Evolutionary conservation across 2,329 filamentous ascomycete genomes (phyloP).

Genomic region (Gnomoniopsis smithogilvyi): DNA sequence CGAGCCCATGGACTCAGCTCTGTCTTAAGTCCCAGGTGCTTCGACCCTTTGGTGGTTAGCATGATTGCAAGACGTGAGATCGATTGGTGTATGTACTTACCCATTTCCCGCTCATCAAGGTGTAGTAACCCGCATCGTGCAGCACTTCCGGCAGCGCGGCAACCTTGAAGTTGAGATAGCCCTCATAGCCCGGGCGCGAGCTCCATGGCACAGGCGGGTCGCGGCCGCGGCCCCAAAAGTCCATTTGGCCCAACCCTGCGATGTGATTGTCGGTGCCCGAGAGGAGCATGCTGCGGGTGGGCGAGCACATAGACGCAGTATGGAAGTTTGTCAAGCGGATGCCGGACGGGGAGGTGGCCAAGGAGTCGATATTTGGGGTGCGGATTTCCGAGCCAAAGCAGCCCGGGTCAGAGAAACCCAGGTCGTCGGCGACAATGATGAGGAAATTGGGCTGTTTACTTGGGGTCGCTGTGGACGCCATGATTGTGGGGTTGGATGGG

Average conservation of each 20-base stretch:
- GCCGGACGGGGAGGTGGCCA: constrained; percentile 32
- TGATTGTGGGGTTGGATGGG: too few relatives aligned
- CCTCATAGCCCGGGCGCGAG: constrained; percentile 28
- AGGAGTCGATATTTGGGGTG: constrained; percentile 29
- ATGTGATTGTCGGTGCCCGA: constrained; percentile 62
- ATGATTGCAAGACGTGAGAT: too few relatives aligned
- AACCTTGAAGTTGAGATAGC: constrained; percentile 29
- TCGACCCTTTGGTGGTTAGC: too few relatives aligned
- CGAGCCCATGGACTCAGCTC: constrained; percentile 53
- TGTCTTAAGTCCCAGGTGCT: constrained; percentile 45
- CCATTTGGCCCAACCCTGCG: constrained; percentile 51
- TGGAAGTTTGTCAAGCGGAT: constrained; percentile 64
- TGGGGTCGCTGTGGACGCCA: too few relatives aligned
- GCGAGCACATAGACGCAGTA: constrained; percentile 62
- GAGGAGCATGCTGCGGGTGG: constrained; percentile 64
- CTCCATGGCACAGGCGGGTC: constrained; percentile 17
- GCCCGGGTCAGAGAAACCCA: constrained; percentile 30
- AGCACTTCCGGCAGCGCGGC: constrained; percentile 28
- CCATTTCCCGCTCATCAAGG: constrained; percentile 30
- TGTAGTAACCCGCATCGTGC: constrained; percentile 28
- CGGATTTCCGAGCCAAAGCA: constrained; percentile 31
- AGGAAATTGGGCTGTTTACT: constrained; percentile 29
- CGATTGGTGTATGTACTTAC: too few relatives aligned
- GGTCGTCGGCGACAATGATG: constrained; percentile 32
- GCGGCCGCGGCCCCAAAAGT: constrained; percentile 27